Base-by-base conservation (phyloP, 768 basidiomycete species). In the Tulasnella sp. region DNA sequence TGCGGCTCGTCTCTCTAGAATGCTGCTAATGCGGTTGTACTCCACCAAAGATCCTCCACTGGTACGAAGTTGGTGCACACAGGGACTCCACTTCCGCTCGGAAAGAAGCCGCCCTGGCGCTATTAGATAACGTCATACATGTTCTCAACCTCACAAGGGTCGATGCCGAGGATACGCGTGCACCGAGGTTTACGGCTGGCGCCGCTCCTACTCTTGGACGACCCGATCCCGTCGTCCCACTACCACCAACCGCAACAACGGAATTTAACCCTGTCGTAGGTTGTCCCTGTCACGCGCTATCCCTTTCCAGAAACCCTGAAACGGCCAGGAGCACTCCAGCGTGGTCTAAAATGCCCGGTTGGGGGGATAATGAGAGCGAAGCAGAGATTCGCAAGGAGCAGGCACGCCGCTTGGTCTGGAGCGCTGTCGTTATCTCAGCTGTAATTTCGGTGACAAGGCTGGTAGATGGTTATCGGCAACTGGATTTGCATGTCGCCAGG, bases 331-430 rank as follows among this genome's bases (percentile, higher is more conserved):
- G 51, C 41, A 61, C 61, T 4, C 61, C 63, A 9, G 43, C 62
- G 13, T 64, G 63, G 63, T 15, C 58, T 29, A 53, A 27, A 17
- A 61, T 49, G 32, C 63, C 63, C 23, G 50, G 43, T 15, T 64
- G 63, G 63, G 52, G 56, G 21, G 34, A 44, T 5, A 52, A 56
- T 27, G 4, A 42, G 53, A 42, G 27, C 23, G 29, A 55, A 26
- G 60, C 38, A 4, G 63, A 64, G 43, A 56, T 55, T 7, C 15
- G 61, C 27, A 51, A 34, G 49, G 63, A 64, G 24, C 60, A 64
- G 55, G 26, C 41, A 13, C 41, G 63, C 10, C 30, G 63, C 41
- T 29, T 64, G 17, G 63, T 64, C 13, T 64, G 63, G 60, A 64
- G 61, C 60, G 24, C 63, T 13, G 24, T 64, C 10, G 52, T 45